These are phyloP conservation scores for Aspergillus felis DNA, from an alignment of 2,329 filamentous ascomycete genomes.

Conservation along the genomic window DNA sequence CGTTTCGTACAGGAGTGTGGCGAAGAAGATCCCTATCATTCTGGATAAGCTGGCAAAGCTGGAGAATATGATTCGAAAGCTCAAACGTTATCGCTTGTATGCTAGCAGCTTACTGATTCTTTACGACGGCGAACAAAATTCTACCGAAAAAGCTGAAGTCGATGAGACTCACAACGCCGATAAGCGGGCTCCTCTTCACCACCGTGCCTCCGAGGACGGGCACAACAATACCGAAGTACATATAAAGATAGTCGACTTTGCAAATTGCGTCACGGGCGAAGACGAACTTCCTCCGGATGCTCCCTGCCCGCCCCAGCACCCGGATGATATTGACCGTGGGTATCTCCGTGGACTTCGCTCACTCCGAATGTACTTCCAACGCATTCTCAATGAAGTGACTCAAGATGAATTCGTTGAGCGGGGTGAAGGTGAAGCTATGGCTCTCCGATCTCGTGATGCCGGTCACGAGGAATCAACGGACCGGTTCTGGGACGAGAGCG, in stretches of 20 bases:
- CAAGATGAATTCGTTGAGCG: conserved; percentile 43
- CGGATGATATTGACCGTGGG: conserved; percentile 76
- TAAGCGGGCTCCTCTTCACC: conserved; percentile 32
- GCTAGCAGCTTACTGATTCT: conserved; percentile 92
- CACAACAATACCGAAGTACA: conserved; percentile 51
- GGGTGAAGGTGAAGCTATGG: conserved; percentile 41
- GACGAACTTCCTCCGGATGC: conserved; percentile 58
- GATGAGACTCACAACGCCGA: conserved; percentile 19
- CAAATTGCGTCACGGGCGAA: conserved; percentile 90
- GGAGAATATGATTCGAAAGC: conserved; percentile 73
- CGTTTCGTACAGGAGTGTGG: conserved; percentile 71
- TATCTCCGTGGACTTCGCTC: conserved; percentile 82
- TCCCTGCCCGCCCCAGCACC: conserved; percentile 75
- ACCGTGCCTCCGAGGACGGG: conserved; percentile 31
- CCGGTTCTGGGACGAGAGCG: conserved; percentile 39
- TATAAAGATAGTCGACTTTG: conserved; percentile 97
- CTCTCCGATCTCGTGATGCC: conserved; percentile 30
- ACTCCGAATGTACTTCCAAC: conserved; percentile 77
- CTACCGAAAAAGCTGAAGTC: conserved; percentile 18
- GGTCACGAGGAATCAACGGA: conserved; percentile 28
- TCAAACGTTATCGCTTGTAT: conserved; percentile 90
- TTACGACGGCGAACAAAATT: conserved; percentile 71
- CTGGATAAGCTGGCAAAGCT: conserved; percentile 78
- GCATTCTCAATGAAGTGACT: conserved; percentile 75
- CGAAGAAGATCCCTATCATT: conserved; percentile 82